phyloP scores from a whole-genome alignment of 768 basidiomycete genomes.

The Lactarius deliciosus region DNA sequence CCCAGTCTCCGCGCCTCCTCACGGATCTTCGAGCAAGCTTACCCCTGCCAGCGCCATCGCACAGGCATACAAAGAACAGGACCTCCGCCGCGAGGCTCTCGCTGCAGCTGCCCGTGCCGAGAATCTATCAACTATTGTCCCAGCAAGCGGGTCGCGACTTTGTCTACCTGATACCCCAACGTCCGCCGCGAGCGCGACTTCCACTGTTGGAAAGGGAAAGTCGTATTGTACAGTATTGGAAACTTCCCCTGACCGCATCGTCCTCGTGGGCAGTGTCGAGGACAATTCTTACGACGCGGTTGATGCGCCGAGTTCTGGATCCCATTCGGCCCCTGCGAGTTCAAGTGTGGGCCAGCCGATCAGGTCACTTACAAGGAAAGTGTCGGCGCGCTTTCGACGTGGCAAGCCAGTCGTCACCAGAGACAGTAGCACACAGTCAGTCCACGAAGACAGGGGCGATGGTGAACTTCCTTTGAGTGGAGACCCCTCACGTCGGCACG shows the following conservation, averaged over 20 bases:
- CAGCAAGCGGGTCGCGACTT: background rate
- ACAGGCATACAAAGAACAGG: constrained; percentile 29
- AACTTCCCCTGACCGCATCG: constrained; percentile 14
- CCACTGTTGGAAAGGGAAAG: background rate
- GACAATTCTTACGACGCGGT: background rate
- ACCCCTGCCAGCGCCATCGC: constrained; percentile 29
- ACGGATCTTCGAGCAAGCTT: constrained; percentile 23
- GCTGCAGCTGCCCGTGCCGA: constrained; percentile 22
- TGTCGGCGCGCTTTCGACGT: constrained; percentile 24
- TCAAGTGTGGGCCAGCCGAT: background rate
- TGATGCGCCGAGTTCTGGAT: background rate
- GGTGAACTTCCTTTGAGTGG: background rate
- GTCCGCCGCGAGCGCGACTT: background rate
- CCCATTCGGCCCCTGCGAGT: constrained; percentile 3
- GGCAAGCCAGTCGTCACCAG: constrained; percentile 9
- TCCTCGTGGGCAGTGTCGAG: constrained; percentile 16
- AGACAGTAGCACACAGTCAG: background rate
- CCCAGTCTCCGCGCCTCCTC: constrained; percentile 7
- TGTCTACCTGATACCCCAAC: background rate
- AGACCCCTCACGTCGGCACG: constrained; percentile 16
- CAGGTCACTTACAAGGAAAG: constrained; percentile 27
- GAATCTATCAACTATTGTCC: constrained; percentile 3
- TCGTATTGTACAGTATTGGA: constrained; percentile 11
- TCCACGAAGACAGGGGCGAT: background rate
- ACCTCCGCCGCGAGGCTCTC: constrained; percentile 26